A percentile compares a stretch with the other conserved stretches of the same genome.
phyloP scores from a whole-genome alignment of 2,329 filamentous ascomycete genomes.

The Trichophyton mentagrophytes region DNA sequence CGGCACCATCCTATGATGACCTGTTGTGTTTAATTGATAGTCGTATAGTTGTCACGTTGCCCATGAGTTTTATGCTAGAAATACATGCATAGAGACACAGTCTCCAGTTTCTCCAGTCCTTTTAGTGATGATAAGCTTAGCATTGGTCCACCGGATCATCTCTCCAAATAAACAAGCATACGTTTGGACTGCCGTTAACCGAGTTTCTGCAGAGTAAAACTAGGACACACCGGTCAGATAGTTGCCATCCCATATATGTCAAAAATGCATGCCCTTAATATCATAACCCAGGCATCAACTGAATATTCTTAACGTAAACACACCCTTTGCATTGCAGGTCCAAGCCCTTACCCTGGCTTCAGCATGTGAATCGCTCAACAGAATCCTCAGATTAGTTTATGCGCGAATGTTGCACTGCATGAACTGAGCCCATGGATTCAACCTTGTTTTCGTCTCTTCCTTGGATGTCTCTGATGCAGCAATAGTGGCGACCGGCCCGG shows the following conservation, averaged over 20 bases:
- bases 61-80: background rate
- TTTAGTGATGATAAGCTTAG: too few relatives aligned
- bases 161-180: too few relatives aligned
- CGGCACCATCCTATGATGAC: constrained; percentile 11
- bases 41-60: background rate
- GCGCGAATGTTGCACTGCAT: background rate
- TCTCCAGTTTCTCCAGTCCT: background rate
- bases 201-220: too few relatives aligned
- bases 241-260: too few relatives aligned
- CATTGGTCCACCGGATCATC: too few relatives aligned
- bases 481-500: background rate
- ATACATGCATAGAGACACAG: background rate
- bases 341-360: background rate
- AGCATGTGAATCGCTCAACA: background rate
- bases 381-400: background rate
- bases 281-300: too few relatives aligned
- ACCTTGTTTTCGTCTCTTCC: background rate
- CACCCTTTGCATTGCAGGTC: too few relatives aligned
- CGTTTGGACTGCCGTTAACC: too few relatives aligned
- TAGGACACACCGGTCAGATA: too few relatives aligned
- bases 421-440: background rate
- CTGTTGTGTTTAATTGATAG: background rate
- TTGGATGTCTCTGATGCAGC: background rate
- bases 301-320: too few relatives aligned
- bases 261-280: too few relatives aligned